These are phyloP conservation scores for Arctostaphylos glauca DNA, from an alignment of 148 eudicot genomes.

Conservation along the genomic window DNA sequence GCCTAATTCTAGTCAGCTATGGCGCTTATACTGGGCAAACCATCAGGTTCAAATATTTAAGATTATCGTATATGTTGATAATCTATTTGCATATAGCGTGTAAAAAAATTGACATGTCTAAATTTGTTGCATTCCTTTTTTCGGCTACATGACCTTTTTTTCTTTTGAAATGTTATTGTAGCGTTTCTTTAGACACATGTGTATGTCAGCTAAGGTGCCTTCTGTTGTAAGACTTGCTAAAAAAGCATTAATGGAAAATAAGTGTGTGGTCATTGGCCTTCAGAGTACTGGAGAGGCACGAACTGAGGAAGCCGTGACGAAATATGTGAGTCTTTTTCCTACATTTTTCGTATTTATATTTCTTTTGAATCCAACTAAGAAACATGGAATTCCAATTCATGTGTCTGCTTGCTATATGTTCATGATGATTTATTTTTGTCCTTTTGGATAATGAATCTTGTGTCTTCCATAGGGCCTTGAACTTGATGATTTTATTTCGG, in stretches of 20 bases:
- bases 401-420: neutral
- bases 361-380: neutral
- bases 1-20: constrained; percentile 73
- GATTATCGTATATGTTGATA: neutral
- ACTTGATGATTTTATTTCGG: constrained; percentile 95
- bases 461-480: constrained; percentile 64
- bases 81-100: neutral
- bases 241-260: constrained; percentile 67
- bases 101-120: neutral
- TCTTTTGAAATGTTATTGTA: constrained; percentile 30
- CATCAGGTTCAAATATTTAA: constrained; percentile 68
- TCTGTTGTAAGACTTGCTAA: constrained; percentile 69
- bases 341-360: neutral
- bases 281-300: constrained; percentile 99
- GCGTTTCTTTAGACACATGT: constrained; percentile 97
- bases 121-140: neutral
- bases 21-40: constrained; percentile 97
- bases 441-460: neutral
- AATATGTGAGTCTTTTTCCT: constrained; percentile 57
- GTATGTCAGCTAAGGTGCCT: constrained; percentile 99
- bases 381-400: neutral
- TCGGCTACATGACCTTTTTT: constrained; percentile 11
- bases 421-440: constrained; percentile 17
- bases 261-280: constrained; percentile 90
- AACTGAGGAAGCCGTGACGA: constrained; percentile 94